Base-by-base conservation (phyloP, 441 rosid genomes). In the Brassica balearica region DNA sequence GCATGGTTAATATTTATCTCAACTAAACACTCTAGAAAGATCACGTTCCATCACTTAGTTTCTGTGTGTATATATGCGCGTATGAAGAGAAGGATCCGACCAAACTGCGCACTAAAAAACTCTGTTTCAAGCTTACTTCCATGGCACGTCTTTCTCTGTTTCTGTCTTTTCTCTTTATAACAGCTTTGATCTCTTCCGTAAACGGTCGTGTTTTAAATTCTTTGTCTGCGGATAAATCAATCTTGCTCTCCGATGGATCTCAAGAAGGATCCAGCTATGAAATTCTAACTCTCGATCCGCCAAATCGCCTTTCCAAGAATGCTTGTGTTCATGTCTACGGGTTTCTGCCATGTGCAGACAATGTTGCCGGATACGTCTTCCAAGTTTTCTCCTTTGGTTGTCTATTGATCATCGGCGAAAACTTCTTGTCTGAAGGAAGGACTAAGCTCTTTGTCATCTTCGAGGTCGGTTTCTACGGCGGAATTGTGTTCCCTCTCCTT, bases 121-220 rank as follows among this genome's bases (percentile, higher is more conserved):
- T 62, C 51, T 53, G 58, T 78, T 61, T 32, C 61, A 32, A 74
- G 67, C 19, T 74, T 17, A 55, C 72, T 69, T 69, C 79, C 4
- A 79, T 79, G 82, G 71, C 79, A 74, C 70, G 75, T 74, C 43
- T 36, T 74, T 8, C 68, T 79, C 71, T 55, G 82, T 74, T 74
- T 55, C 23, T 74, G 29, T 74, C 22, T 8, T 38, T 74, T 65
- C 29, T 78, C 29, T 43, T 36, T 58, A 3, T 70, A 36, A 17
- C 7, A 71, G 36, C 53, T 77, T 19, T 71, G 17, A 12, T 17
- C 38, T 41, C 77, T 43, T 19, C 4, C 11, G 81, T 66, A 53
- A 72, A 72, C 15, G 20, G 77, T 66, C 81, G 81, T 65, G 63
- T 46, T 58, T 7, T 70, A 56, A 74, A 20, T 65, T 69, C 76